A percentile compares a stretch with the other conserved stretches of the same genome.
These are phyloP conservation scores for Penstemon barbatus DNA, from an alignment of 257 asterid species.

Conservation along the genomic window DNA sequence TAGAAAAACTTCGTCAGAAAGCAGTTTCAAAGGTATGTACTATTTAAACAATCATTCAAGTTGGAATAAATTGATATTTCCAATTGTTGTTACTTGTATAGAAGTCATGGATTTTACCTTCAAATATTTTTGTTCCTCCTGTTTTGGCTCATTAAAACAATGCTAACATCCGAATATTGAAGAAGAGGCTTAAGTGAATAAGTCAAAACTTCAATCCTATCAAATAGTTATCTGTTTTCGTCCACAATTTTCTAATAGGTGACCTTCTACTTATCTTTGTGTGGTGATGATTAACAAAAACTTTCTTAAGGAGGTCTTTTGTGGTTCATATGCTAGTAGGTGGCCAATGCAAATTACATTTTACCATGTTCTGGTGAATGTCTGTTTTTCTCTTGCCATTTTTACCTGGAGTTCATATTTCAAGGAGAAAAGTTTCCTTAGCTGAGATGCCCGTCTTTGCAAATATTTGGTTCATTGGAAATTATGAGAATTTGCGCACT, in stretches of 20 bases:
- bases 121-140: not conserved
- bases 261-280: not conserved
- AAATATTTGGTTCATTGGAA: not conserved
- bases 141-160: slow-evolving; percentile 15
- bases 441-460: slow-evolving; percentile 4
- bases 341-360: slow-evolving; percentile 6
- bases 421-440: slow-evolving; percentile 11
- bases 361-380: slow-evolving; percentile 14
- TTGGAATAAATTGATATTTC: slow-evolving; percentile 13
- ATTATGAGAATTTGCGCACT: not conserved
- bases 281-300: not conserved
- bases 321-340: slow-evolving; percentile 11
- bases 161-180: not conserved
- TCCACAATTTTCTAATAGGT: slow-evolving; percentile 1
- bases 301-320: slow-evolving; percentile 3
- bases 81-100: not conserved
- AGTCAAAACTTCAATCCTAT: slow-evolving; percentile 13
- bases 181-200: slow-evolving; percentile 24
- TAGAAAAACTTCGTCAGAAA: slow-evolving; percentile 93
- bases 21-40: slow-evolving; percentile 88
- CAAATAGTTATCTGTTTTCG: not conserved
- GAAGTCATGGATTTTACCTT: slow-evolving; percentile 10
- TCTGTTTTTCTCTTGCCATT: not conserved
- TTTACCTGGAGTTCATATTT: slow-evolving; percentile 10
- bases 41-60: slow-evolving; percentile 13